phyloP scores from a whole-genome alignment of 371 early-diverging fungal species.

The Mucor indicus region DNA sequence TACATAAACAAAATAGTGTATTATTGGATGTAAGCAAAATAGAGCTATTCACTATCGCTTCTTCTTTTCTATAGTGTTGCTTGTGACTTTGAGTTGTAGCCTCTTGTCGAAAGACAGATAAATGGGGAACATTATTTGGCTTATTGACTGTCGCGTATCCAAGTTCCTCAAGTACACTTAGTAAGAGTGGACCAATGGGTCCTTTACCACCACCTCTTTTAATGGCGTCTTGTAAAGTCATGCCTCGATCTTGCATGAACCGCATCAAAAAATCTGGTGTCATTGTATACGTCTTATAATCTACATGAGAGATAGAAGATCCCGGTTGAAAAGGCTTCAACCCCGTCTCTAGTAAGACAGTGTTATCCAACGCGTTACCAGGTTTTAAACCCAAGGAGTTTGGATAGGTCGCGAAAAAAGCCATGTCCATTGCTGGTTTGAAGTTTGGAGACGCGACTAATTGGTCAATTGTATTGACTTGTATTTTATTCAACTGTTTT shows the following conservation, averaged over 20 bases:
- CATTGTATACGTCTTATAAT: constrained; percentile 28
- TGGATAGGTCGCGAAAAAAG: constrained; percentile 4
- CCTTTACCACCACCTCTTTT: constrained; percentile 10
- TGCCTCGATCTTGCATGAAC: constrained; percentile 33
- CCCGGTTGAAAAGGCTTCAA: constrained; percentile 36
- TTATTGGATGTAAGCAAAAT: too few species aligned
- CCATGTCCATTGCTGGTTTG: constrained; percentile 9
- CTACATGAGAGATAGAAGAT: constrained; percentile 54
- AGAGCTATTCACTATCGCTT: too few species aligned
- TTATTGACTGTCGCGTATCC: constrained; percentile 24
- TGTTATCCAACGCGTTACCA: neutral
- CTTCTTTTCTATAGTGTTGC: too few species aligned
- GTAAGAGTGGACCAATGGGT: constrained; percentile 35
- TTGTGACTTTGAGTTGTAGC: neutral
- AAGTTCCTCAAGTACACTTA: constrained; percentile 27
- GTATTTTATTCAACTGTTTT: constrained; percentile 7
- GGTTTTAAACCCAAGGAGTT: constrained; percentile 11
- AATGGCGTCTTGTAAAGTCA: constrained; percentile 18
- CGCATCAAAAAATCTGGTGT: constrained; percentile 58
- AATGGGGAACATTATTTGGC: constrained; percentile 3
- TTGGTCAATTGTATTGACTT: neutral
- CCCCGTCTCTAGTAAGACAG: constrained; percentile 28
- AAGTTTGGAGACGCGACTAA: constrained; percentile 12
- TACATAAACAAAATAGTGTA: too few species aligned
- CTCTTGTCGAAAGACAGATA: neutral